A percentile compares a stretch with the other conserved stretches of the same genome.
phyloP scores from a whole-genome alignment of 129 eudicot species.

The Scalesia atractyloides region DNA sequence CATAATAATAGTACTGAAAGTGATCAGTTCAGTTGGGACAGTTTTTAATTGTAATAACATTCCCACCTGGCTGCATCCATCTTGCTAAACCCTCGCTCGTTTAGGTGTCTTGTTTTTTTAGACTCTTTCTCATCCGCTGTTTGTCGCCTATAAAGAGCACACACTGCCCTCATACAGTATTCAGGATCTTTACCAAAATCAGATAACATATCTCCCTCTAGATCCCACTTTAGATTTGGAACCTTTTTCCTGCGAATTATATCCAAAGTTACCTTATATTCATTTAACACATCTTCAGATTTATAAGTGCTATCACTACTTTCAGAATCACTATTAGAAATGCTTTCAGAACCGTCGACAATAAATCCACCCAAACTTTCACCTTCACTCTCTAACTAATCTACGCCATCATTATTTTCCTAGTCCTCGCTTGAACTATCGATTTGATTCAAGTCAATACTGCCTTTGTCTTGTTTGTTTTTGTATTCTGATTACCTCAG shows the following conservation, averaged over 20 bases:
- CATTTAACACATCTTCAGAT: constrained; percentile 38
- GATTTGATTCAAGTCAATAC: constrained; percentile 6
- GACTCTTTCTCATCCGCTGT: constrained; percentile 51
- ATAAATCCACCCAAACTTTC: constrained; percentile 66
- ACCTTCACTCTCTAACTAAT: constrained; percentile 45
- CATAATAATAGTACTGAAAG: background rate
- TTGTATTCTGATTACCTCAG: constrained; percentile 32
- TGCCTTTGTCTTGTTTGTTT: constrained; percentile 14
- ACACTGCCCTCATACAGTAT: constrained; percentile 81
- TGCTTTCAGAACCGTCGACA: constrained; percentile 43
- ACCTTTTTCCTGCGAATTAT: constrained; percentile 43
- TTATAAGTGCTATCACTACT: constrained; percentile 26
- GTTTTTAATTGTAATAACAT: background rate
- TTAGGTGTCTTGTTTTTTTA: constrained; percentile 44
- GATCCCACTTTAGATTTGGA: constrained; percentile 49
- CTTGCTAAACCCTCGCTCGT: constrained; percentile 69
- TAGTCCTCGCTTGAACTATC: constrained; percentile 27
- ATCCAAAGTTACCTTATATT: constrained; percentile 42
- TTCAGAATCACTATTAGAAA: constrained; percentile 33
- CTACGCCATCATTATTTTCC: constrained; percentile 38
- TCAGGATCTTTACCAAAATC: constrained; percentile 60
- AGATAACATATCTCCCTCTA: constrained; percentile 72
- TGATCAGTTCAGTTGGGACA: background rate
- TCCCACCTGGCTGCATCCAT: constrained; percentile 56
- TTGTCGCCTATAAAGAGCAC: constrained; percentile 80